Evolutionary conservation across 148 eudicot species (phyloP).

Genomic region (Arbutus unedo): DNA sequence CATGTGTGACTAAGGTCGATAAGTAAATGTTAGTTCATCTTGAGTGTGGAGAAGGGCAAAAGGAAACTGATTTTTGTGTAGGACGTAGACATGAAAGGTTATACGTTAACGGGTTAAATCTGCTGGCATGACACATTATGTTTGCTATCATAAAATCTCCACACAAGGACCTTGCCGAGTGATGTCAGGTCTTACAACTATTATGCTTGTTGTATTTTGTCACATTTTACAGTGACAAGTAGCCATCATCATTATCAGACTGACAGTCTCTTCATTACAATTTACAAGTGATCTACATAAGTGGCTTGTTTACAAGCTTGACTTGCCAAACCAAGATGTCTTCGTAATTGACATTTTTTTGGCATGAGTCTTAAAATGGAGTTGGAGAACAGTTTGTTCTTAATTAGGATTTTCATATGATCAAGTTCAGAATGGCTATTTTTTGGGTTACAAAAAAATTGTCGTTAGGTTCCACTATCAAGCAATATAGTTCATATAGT

Average conservation of each 20-base stretch:
- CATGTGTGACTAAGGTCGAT: not conserved
- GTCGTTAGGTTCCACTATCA: not conserved
- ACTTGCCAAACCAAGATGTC: not conserved
- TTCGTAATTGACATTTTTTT: not conserved
- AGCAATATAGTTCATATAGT: too few species aligned
- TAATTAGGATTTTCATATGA: not conserved
- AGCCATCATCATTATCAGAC: not conserved
- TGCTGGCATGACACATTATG: not conserved
- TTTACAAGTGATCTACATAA: not conserved
- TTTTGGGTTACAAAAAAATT: not conserved
- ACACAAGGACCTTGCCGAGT: not conserved
- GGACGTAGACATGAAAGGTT: not conserved
- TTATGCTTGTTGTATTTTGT: not conserved
- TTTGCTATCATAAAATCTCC: not conserved
- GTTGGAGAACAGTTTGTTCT: not conserved
- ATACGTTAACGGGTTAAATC: not conserved
- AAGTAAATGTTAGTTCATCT: not conserved
- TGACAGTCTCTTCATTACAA: not conserved
- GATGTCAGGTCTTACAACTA: not conserved
- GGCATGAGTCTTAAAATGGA: not conserved
- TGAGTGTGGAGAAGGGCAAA: not conserved
- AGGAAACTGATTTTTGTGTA: not conserved
- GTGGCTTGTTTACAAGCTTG: not conserved
- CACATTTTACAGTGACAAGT: not conserved
- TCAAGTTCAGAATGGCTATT: not conserved